Evolutionary conservation across 148 eudicot species (phyloP).

Genomic region (Polygonum aviculare): DNA sequence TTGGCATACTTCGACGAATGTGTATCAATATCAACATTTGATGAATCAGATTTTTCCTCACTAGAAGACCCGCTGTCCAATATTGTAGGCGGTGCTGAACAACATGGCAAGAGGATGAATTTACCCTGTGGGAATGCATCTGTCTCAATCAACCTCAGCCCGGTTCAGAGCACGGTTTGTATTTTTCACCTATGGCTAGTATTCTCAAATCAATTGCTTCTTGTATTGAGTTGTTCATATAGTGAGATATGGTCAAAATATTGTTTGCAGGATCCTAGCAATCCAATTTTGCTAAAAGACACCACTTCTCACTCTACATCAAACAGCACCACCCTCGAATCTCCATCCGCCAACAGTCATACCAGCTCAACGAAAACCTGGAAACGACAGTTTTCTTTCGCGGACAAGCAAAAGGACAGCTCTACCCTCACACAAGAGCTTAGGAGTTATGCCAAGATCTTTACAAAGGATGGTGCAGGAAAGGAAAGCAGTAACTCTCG

Average conservation of each 20-base stretch:
- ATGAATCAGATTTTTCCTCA: slow-evolving; percentile 93
- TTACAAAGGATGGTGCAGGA: slow-evolving; percentile 28
- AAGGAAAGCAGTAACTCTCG: slow-evolving; percentile 18
- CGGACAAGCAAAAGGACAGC: slow-evolving; percentile 23
- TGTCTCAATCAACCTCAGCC: not conserved
- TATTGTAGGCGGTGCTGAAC: slow-evolving; percentile 17
- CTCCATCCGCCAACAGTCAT: slow-evolving; percentile 13
- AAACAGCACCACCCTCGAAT: slow-evolving; percentile 20
- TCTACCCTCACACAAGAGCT: slow-evolving; percentile 40
- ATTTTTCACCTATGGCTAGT: not conserved
- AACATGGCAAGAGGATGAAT: slow-evolving; percentile 14
- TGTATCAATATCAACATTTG: slow-evolving; percentile 94
- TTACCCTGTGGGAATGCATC: slow-evolving; percentile 16
- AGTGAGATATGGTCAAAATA: not conserved
- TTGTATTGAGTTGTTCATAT: not conserved
- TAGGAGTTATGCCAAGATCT: slow-evolving; percentile 35
- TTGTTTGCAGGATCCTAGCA: slow-evolving; percentile 27
- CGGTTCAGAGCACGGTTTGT: slow-evolving; percentile 23
- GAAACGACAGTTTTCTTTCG: slow-evolving; percentile 42
- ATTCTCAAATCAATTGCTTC: not conserved
- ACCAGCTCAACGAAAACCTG: slow-evolving; percentile 13
- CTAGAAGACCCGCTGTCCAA: slow-evolving; percentile 61
- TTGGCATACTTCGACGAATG: slow-evolving; percentile 95
- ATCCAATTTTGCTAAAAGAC: not conserved
- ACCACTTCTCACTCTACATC: not conserved